Conservation (phyloP, 78 protist genomes). For the Planoprotostelium fungivorum region DNA sequence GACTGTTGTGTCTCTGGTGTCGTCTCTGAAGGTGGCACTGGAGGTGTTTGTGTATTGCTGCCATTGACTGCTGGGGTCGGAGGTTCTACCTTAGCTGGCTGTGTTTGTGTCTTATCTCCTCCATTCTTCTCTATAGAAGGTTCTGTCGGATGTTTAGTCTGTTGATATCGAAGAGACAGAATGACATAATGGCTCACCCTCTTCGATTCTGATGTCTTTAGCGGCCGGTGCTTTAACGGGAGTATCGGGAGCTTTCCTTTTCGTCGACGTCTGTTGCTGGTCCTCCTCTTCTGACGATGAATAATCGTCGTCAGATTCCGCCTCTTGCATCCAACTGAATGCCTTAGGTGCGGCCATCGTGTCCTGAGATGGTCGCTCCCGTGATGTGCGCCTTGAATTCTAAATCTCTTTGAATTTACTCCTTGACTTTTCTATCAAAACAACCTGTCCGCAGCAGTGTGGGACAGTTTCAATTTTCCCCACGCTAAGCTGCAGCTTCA, state of each 20-base stretch:
- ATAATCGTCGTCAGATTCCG: neutral
- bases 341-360: neutral
- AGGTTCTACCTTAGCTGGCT: neutral
- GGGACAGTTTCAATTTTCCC: too few relatives aligned
- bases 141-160: neutral
- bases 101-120: neutral
- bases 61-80: neutral
- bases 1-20: too few relatives aligned
- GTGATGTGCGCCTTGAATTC: too few relatives aligned
- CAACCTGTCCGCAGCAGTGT: too few relatives aligned
- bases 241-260: neutral
- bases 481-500: too few relatives aligned
- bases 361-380: too few relatives aligned
- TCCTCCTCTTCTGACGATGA: neutral
- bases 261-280: neutral
- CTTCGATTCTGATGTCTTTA: neutral
- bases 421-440: too few relatives aligned
- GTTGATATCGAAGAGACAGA: neutral
- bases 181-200: neutral
- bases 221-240: neutral
- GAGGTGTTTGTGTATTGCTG: too few relatives aligned
- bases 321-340: neutral
- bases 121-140: neutral
- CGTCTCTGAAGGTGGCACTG: too few relatives aligned
- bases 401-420: too few relatives aligned